Evolutionary conservation across 2,329 filamentous ascomycete species (phyloP), one percentile per base, ranked within the genome.

Genomic region (Trichothecium sympodiale): DNA sequence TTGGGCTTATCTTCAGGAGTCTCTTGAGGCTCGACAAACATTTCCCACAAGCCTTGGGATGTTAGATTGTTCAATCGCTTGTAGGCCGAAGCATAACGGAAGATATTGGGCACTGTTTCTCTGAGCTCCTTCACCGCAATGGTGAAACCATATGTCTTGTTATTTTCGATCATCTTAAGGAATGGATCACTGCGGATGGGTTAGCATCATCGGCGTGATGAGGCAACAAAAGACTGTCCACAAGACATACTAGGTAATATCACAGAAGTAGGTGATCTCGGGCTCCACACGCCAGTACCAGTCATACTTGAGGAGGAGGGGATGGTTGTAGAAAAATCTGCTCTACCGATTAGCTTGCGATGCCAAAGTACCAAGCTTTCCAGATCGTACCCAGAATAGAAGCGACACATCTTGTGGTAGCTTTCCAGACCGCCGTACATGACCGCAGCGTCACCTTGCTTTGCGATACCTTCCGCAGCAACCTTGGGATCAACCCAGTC

Each of bases 201-300:
- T 6, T 27, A 13, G 17, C 7, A 27, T 16, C 9, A n/a, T 34
- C 10, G 26, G 20, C 20, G 8, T 23, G 16, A n/a, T 7, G 23
- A 26, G 5, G 16, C 12, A 17, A 4, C 17, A 13, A 29, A 10
- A 2, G 3, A 20, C 10, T 17, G 13, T 8, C 13, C 10, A 15
- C 10, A 17, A 25, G 20, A 46, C 51, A 30, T 77, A 89, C 84
- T 98, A 98, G 45, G 91, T 98, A 48, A 98, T 96, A 56, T 98
- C 91, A 61, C 91, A 98, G 66, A 98, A 98, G 66, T 96, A 98
- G 65, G 89, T 95, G 74, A 98, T 96, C 62, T 98, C 91, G 45
- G 91, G 91, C 70, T 98, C 91, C 49, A 98, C 69, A 44, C 91
- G 86, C 91, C 91, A 98, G 68, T 98, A 98, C 91, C 91, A 98